Conservation (phyloP, 805 yeast species). For the Saccharomycopsis microspora region DNA sequence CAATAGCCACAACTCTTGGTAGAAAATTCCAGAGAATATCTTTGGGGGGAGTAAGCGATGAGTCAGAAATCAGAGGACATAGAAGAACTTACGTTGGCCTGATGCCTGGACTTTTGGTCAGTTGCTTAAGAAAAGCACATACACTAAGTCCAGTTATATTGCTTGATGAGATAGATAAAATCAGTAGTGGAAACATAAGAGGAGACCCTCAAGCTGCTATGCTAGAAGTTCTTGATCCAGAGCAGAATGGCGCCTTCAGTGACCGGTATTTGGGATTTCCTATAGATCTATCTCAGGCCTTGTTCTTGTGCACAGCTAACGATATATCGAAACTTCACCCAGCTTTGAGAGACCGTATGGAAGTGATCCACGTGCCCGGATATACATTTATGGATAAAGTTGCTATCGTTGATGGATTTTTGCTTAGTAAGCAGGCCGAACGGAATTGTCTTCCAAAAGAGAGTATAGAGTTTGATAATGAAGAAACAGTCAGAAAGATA, state of each 20-base stretch:
- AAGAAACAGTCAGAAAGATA: slow-evolving; percentile 46
- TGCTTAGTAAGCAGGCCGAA: slow-evolving; percentile 64
- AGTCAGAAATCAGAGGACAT: slow-evolving; percentile 84
- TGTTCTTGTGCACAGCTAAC: slow-evolving; percentile 82
- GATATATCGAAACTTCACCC: slow-evolving; percentile 58
- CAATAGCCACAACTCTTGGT: slow-evolving; percentile 64
- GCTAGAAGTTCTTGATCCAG: slow-evolving; percentile 83
- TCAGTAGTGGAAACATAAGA: slow-evolving; percentile 35
- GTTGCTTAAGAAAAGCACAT: slow-evolving; percentile 63
- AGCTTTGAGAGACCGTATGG: slow-evolving; percentile 78
- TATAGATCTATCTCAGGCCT: slow-evolving; percentile 66
- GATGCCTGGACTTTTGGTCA: slow-evolving; percentile 76
- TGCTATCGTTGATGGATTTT: slow-evolving; percentile 54
- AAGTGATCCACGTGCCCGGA: slow-evolving; percentile 66
- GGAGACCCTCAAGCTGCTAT: slow-evolving; percentile 91
- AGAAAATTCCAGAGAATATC: slow-evolving; percentile 72
- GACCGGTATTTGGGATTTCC: slow-evolving; percentile 87
- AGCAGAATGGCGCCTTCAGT: slow-evolving; percentile 63
- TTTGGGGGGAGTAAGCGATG: slow-evolving; percentile 81
- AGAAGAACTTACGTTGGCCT: slow-evolving; percentile 88
- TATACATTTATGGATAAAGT: slow-evolving; percentile 71
- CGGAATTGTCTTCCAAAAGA: slow-evolving; percentile 47
- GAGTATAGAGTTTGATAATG: slow-evolving; percentile 21
- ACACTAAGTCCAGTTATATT: slow-evolving; percentile 76
- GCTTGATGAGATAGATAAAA: slow-evolving; percentile 79